Evolutionary conservation across 495 filamentous ascomycete genomes (phyloP), one percentile per base, ranked within the genome.

Genomic region (Neurospora sp.): DNA sequence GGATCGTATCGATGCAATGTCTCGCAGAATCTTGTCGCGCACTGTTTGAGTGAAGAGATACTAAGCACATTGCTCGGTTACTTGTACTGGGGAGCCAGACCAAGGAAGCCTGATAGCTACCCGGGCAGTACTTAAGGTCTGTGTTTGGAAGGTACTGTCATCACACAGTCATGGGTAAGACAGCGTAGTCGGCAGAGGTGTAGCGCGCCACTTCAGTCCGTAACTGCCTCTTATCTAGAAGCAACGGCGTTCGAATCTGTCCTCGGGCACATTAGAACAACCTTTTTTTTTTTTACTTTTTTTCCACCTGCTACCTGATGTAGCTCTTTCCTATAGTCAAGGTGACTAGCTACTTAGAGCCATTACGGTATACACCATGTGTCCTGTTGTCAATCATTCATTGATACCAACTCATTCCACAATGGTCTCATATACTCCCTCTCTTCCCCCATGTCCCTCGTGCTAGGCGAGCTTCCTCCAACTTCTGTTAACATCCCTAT

Each of bases 381-480:
- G 8, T 42, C 39, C 22, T 70, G 35, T 9, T 7, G 12, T 70
- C 37, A 14, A 17, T 70, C 39, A 39, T 20, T 4, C 4, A 22
- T 22, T 22, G 35, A 68, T 70, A 73, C 42, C 35, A n/a, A 48
- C 48, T 38, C n/a, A 22, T 40, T 69, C 22, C 5, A 20, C 3
- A 39, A 53, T 16, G 10, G 20, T 53, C 35, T 35, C 59, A 69
- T 74, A 70, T 37, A 71, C 69, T 69, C 48, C 31, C 75, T 74
- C 53, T 71, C 41, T 37, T 70, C 27, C 69, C 72, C 53, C 48
- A 70, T 68, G 73, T 69, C 69, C 71, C 48, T 42, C 38, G 17
- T 35, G 37, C 37, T 45, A 3, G 17, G 16, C 8, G 31, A 38
- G 8, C 40, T 22, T 12, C 38, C 40, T 31, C 65, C 4, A 37